Percentiles rank a stretch among this genome's conserved stretches.
Evolutionary conservation across 2,329 filamentous ascomycete genomes (phyloP).

Genomic region (Trichoderma sp.): DNA sequence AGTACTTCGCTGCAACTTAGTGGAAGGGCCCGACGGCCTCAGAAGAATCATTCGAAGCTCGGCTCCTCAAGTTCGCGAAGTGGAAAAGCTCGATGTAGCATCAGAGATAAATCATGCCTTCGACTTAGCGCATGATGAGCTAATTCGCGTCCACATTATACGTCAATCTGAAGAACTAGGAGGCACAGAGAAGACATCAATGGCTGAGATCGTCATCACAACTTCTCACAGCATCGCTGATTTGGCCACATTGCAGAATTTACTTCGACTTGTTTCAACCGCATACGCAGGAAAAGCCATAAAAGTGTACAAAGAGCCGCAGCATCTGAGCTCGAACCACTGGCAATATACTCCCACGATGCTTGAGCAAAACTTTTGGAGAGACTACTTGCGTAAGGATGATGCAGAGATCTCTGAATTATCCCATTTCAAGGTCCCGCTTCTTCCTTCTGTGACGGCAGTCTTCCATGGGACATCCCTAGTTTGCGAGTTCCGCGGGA

Average conservation of each 20-base stretch:
- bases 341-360: not conserved
- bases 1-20: not conserved
- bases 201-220: not conserved
- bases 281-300: not conserved
- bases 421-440: not conserved
- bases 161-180: not conserved
- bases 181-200: not conserved
- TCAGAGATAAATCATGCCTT: not conserved
- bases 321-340: not conserved
- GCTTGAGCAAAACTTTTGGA: not conserved
- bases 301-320: not conserved
- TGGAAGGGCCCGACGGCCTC: not conserved
- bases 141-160: not conserved
- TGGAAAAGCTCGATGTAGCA: not conserved
- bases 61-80: not conserved
- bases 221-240: slow-evolving; percentile 18
- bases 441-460: not conserved
- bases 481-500: not conserved
- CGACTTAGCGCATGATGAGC: not conserved
- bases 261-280: slow-evolving; percentile 4
- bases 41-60: not conserved
- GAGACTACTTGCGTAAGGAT: not conserved
- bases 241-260: slow-evolving; percentile 15
- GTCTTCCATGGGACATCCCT: not conserved
- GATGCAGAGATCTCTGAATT: not conserved